These are phyloP conservation scores for Saccharomyces hybrid DNA, from an alignment of 1,139 yeast genomes.

Conservation along the genomic window DNA sequence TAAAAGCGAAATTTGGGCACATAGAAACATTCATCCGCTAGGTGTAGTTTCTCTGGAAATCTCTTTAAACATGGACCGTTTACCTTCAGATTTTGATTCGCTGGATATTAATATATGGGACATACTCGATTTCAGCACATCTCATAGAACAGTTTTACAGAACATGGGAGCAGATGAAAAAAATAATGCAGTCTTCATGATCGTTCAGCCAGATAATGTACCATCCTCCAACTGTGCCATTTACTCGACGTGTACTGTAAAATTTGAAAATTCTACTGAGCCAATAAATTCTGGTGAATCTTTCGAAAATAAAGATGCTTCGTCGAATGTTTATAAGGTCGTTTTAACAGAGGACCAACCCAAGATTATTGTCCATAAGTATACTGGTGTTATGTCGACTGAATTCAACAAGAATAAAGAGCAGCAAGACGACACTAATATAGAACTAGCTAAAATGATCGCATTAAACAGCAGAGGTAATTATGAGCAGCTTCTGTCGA, in stretches of 20 bases:
- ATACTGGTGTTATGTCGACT: conserved; percentile 57
- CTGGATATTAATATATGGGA: conserved; percentile 42
- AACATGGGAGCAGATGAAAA: conserved; percentile 36
- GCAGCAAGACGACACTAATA: conserved; percentile 23
- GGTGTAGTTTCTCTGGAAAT: conserved; percentile 53
- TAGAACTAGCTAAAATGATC: conserved; percentile 38
- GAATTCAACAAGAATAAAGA: conserved; percentile 39
- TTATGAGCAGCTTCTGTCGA: conserved; percentile 31
- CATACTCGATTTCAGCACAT: conserved; percentile 47
- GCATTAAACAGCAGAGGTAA: conserved; percentile 33
- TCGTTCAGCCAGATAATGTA: conserved; percentile 54
- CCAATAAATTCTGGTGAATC: conserved; percentile 8
- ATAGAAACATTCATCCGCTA: conserved; percentile 46
- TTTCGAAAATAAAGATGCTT: conserved; percentile 17
- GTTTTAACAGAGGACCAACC: conserved; percentile 25
- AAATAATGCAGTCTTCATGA: conserved; percentile 47
- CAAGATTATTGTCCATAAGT: conserved; percentile 39
- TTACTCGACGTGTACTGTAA: conserved; percentile 27
- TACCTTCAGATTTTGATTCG: conserved; percentile 15
- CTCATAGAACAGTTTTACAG: conserved; percentile 48
- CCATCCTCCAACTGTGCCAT: conserved; percentile 52
- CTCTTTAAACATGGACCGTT: conserved; percentile 18
- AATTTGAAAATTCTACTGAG: conserved; percentile 12
- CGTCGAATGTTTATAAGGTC: conserved; percentile 16
- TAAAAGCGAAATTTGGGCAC: conserved; percentile 52